Conservation (phyloP, 2,329 filamentous ascomycete genomes). For the Fusarium sp. region DNA sequence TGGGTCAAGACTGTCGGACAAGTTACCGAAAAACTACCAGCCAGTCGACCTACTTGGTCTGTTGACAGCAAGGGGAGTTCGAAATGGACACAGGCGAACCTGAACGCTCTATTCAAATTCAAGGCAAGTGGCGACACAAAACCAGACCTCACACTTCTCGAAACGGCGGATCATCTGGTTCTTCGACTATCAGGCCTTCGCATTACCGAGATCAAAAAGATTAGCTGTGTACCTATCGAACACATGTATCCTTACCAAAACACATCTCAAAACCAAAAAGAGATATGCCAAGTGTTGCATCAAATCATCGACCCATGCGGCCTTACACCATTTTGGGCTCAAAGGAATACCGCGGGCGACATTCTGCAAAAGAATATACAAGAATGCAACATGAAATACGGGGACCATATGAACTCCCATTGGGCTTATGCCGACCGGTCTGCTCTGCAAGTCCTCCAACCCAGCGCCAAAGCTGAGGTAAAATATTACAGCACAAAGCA, state of each 20-base stretch:
- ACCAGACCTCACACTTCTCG: constrained; percentile 8
- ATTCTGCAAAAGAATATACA: not conserved
- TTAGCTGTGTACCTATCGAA: constrained; percentile 21
- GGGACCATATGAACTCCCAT: constrained; percentile 22
- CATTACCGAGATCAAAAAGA: constrained; percentile 1
- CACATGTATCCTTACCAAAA: constrained; percentile 19
- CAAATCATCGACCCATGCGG: constrained; percentile 30
- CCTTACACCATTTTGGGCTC: constrained; percentile 19
- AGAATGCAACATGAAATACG: constrained; percentile 15
- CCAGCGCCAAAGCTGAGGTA: fast-evolving
- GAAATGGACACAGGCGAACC: constrained; percentile 14
- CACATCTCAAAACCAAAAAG: not conserved
- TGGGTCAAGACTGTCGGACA: constrained; percentile 13
- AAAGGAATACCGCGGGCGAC: not conserved
- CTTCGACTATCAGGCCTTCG: constrained; percentile 10
- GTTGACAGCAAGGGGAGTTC: constrained; percentile 17
- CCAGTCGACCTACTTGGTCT: constrained; percentile 20
- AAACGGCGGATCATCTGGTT: not conserved
- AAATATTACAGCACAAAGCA: constrained; percentile 6
- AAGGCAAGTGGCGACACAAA: constrained; percentile 6
- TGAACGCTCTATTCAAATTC: constrained; percentile 21
- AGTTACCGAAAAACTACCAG: fast-evolving
- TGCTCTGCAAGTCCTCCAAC: not conserved
- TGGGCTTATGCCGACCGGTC: not conserved
- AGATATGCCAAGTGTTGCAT: constrained; percentile 15